Evolutionary conservation across 2,329 filamentous ascomycete species (phyloP).

Genomic region (Xylariaceae sp.): DNA sequence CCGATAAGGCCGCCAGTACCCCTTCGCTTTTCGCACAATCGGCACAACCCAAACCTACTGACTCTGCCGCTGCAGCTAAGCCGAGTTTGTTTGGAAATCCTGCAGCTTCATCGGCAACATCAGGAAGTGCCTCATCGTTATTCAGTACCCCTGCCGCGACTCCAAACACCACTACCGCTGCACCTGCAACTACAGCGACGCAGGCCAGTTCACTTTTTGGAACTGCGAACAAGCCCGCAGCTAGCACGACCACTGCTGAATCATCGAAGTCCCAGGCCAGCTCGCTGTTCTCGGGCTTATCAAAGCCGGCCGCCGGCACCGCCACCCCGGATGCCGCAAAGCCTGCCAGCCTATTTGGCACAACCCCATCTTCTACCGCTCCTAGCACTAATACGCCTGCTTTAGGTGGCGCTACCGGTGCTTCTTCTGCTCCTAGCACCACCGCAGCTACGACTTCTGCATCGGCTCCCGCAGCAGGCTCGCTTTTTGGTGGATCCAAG

Average conservation of each 20-base stretch:
- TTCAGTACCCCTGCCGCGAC: conserved; percentile 18
- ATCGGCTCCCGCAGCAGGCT: conserved; percentile 30
- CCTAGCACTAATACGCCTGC: conserved; percentile 28
- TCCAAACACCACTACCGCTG: conserved; percentile 13
- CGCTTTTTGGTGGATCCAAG: conserved; percentile 31
- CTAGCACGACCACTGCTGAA: conserved; percentile 26
- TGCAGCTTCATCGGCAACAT: conserved; percentile 12
- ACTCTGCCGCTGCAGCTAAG: conserved; percentile 15
- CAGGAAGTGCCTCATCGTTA: conserved; percentile 25
- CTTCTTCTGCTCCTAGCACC: conserved; percentile 21
- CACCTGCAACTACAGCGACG: conserved; percentile 20
- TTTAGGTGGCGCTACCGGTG: conserved; percentile 26
- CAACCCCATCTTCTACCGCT: conserved; percentile 22
- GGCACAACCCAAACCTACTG: conserved; percentile 24
- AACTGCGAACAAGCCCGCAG: conserved; percentile 20
- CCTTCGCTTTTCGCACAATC: conserved; percentile 17
- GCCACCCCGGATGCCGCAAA: conserved; percentile 30
- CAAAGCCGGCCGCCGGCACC: conserved; percentile 20
- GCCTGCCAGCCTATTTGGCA: conserved; percentile 29
- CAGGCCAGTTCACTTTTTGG: conserved; percentile 23
- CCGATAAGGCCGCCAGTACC: conserved; percentile 17
- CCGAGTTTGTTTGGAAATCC: conserved; percentile 26
- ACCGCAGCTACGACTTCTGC: conserved; percentile 28
- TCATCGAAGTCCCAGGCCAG: conserved; percentile 27
- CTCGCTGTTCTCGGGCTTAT: conserved; percentile 28